Evolutionary conservation across 495 filamentous ascomycete genomes (phyloP), one percentile per base, ranked within the genome.

Genomic region (Aspergillus avenaceus): DNA sequence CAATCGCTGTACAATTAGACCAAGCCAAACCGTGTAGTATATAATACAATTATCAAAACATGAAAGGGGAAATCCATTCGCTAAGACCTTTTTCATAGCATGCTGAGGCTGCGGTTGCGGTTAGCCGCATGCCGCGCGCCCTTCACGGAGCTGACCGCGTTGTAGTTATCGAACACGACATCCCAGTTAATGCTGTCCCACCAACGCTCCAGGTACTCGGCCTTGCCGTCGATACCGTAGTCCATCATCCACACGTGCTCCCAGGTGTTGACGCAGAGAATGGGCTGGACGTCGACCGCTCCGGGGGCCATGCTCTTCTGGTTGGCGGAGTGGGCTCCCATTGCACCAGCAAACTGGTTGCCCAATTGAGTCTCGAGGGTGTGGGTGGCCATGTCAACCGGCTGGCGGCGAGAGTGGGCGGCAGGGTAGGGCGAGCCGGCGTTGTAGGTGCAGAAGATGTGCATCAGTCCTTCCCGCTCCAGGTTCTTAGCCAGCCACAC

Each of bases 211-310:
- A 91, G 73, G 69, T 80, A 98, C 48, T 73, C 65, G 41, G 75
- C 76, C 84, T 96, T 97, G 11, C 88, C 89, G 29, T 68, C 72
- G 38, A 96, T 73, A 22, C 90, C 90, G 60, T 84, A 96, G 63
- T 97, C 90, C 51, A 76, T 77, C 66, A 97, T 69, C 84, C 87
- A 98, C 2, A 84, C 87, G 68, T 98, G 93, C 74, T 97, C 85
- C 93, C 93, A 98, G 22, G 90, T 95, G 66, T 93, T 97, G 38
- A 97, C 77, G 59, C 91, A 95, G 49, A 97, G 71, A 52, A 97
- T 70, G 4, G 92, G 90, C 46, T 81, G 70, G 14, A 91, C 58
- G 45, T 87, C 79, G 31, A 80, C 69, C 9, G 87, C 90, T 5
- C 90, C 87, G 14, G 84, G 85, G 12, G 84, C 79, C 51, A 78